These are phyloP conservation scores for Trametes villosa DNA, from an alignment of 768 basidiomycete species.

Conservation along the genomic window DNA sequence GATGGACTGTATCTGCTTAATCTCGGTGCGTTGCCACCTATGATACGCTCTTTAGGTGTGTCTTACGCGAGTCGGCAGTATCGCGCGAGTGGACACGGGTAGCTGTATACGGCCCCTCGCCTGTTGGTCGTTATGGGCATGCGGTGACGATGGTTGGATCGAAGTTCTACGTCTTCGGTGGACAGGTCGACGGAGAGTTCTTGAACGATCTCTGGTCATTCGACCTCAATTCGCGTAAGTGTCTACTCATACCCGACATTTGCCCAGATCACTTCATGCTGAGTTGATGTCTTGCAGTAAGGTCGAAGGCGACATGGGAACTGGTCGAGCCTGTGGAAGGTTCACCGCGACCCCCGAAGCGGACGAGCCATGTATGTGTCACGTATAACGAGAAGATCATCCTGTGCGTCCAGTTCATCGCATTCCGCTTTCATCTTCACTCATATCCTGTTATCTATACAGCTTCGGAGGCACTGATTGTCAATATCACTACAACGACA, in stretches of 20 bases:
- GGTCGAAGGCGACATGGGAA: conserved; percentile 86
- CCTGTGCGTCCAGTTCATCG: conserved; percentile 56
- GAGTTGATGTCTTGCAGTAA: conserved; percentile 53
- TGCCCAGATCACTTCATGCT: neutral
- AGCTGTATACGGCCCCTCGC: conserved; percentile 72
- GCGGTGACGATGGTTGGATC: conserved; percentile 91
- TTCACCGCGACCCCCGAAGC: conserved; percentile 69
- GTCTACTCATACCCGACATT: neutral
- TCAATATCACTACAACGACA: conserved; percentile 99
- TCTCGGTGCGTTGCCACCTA: conserved; percentile 61
- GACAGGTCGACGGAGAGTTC: conserved; percentile 94
- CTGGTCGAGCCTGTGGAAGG: conserved; percentile 61
- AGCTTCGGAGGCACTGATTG: conserved; percentile 99
- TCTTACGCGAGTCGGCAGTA: conserved; percentile 48
- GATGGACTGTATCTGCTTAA: conserved; percentile 94
- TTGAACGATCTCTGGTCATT: conserved; percentile 96
- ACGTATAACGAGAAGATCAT: conserved; percentile 83
- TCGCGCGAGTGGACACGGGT: conserved; percentile 96
- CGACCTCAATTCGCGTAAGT: conserved; percentile 90
- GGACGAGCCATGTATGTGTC: conserved; percentile 92
- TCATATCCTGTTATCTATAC: conserved; percentile 6
- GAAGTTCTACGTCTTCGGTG: conserved; percentile 94
- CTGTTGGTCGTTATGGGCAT: conserved; percentile 93
- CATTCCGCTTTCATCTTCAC: neutral
- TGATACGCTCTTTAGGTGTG: neutral